Evolutionary conservation across 129 eudicot species (phyloP), one percentile per base, ranked within the genome.

Genomic region (Tanacetum coccineum): DNA sequence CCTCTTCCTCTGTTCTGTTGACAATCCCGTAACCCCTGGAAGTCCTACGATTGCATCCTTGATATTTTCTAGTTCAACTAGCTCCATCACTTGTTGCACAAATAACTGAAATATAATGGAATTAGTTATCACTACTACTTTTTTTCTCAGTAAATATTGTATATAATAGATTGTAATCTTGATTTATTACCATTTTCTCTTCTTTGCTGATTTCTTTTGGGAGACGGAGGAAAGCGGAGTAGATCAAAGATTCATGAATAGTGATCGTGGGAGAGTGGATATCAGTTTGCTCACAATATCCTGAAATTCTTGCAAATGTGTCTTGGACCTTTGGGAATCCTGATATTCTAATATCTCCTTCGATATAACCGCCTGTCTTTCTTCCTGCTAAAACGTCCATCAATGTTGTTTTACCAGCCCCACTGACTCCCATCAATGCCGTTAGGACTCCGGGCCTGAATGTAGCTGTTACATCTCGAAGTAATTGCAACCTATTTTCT

Each of bases 1-100:
- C 67, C 96, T 62, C 68, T 89, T 91, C 42, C 97, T 81, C 47
- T 87, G 97, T 72, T 87, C 89, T 3, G 95, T 90, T 51, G 97
- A 90, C 53, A 90, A 72, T 4, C 95, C 97, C 0, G 72, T 78
- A 9, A 87, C 79, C 60, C 97, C 95, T 40, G 97, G 95, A 25
- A 90, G 79, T 59, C 97, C 97, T 52, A 90, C 97, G 6, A 87
- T 80, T 3, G 88, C 87, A 59, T 85, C 74, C 56, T 87, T 87
- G 63, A 91, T 81, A 19, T 72, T 81, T 10, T 76, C 84, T 28
- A 90, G 76, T 56, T 90, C 97, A 17, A 90, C 91, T 44, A 90
- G 74, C 66, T 85, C 83, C 84, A 87, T 87, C 55, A 85, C 95
- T 70, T 87, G 91, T 50, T 62, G 70, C 51, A 87, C 88, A 78